Conservation (phyloP, 345 rosid species). For the Populus nigra region DNA sequence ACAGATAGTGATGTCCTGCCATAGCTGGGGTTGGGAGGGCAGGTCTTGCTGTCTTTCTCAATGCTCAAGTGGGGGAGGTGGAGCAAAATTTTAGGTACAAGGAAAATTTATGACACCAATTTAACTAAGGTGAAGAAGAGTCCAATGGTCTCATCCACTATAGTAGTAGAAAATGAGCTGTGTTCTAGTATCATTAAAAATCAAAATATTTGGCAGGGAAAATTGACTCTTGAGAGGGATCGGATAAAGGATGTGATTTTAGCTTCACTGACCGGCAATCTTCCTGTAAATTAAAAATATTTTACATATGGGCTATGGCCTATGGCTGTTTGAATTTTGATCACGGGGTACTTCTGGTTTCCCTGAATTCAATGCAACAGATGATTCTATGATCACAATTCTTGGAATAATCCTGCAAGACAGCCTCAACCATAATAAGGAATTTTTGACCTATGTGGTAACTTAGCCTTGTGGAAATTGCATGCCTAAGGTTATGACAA, state of each 20-base stretch:
- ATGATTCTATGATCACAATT: background rate
- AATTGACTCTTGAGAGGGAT: background rate
- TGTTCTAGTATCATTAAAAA: background rate
- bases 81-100: background rate
- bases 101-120: background rate
- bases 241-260: background rate
- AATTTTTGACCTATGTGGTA: background rate
- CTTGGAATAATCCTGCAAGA: background rate
- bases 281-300: background rate
- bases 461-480: background rate
- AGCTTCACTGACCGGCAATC: background rate
- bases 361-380: conserved; percentile 13
- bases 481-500: background rate
- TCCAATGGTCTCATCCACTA: background rate
- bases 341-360: background rate
- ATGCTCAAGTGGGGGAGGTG: background rate
- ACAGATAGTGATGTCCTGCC: conserved; percentile 1
- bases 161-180: background rate
- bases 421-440: background rate
- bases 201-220: background rate
- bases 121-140: too few relatives aligned
- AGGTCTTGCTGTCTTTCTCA: background rate
- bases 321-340: background rate
- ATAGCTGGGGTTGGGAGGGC: background rate
- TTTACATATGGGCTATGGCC: background rate